Evolutionary conservation across 441 rosid genomes (phyloP), one percentile per base, ranked within the genome.

Genomic region (Brassica hybrid): DNA sequence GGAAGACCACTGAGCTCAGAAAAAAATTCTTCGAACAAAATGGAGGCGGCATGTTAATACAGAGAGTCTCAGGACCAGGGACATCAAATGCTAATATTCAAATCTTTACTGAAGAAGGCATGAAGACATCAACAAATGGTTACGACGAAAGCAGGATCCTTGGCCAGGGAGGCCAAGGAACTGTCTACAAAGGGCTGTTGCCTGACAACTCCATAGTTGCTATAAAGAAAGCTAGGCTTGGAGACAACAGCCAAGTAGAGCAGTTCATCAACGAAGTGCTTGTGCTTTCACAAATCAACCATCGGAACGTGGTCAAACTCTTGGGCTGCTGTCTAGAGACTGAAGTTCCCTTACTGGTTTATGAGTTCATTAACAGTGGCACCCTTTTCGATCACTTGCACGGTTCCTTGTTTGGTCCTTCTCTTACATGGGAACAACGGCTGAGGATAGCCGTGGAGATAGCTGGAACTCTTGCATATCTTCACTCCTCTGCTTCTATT

Each of bases 401-500:
- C 7, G 58, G 74, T 50, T 63, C 64, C 30, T 0, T n/a, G 70
- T 69, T 4, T 57, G 52, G 17, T 30, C 3, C 14, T 41, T 43
- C 56, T 10, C 63, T 71, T 0, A 43, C 76, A 10, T 65, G 80
- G 76, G 76, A 71, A 6, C 50, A 43, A n/a, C 76, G 67, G 0
- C 10, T 71, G 6, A 71, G 68, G 7, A 77, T 71, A 65, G 76
- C 76, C 0, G 2, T 17, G 3, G 80, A 76, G 63, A 2, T 76
- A 0, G 79, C 75, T 2, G 80, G 71, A 70, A 27, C 71, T 59
- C 77, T 79, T 0, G 34, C 81, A 0, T 78, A 78, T 67, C 77
- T 78, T 34, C 81, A 78, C 19, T 78, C 77, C 23, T 72, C 81
- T 32, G 73, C 77, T 21, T 78, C 73, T 19, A 72, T 66, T 66